Evolutionary conservation across 352 stramenopile species (phyloP).

Genomic region (Phytophthora ohioensis): DNA sequence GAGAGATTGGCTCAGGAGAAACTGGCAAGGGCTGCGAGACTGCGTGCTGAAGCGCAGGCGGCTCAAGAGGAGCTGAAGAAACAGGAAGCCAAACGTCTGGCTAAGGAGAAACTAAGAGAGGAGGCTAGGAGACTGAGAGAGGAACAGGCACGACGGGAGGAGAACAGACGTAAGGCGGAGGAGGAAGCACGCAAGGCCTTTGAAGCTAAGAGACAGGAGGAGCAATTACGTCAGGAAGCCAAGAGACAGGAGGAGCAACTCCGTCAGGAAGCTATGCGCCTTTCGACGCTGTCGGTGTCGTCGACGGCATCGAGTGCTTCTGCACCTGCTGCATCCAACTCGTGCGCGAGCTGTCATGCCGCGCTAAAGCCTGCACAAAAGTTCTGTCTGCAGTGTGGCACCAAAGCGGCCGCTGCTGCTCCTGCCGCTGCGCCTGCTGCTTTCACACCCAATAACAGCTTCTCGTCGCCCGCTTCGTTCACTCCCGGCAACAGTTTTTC

Average conservation of each 20-base stretch:
- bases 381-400: slow-evolving; percentile 78
- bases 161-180: slow-evolving; percentile 66
- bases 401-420: slow-evolving; percentile 36
- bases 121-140: slow-evolving; percentile 63
- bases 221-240: slow-evolving; percentile 65
- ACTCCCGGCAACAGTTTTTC: slow-evolving; percentile 29
- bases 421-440: not conserved
- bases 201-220: slow-evolving; percentile 69
- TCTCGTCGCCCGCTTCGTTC: slow-evolving; percentile 23
- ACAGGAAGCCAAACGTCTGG: slow-evolving; percentile 58
- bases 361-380: slow-evolving; percentile 56
- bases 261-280: slow-evolving; percentile 56
- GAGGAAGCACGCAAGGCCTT: slow-evolving; percentile 68
- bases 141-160: slow-evolving; percentile 66
- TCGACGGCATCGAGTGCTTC: slow-evolving; percentile 16
- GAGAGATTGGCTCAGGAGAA: slow-evolving; percentile 68
- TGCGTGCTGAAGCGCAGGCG: slow-evolving; percentile 60
- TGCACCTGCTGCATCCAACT: slow-evolving; percentile 16
- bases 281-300: slow-evolving; percentile 48
- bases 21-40: slow-evolving; percentile 57
- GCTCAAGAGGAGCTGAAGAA: slow-evolving; percentile 68
- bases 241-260: slow-evolving; percentile 72
- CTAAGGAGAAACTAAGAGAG: slow-evolving; percentile 57
- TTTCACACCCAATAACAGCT: slow-evolving; percentile 29
- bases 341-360: slow-evolving; percentile 34